Base-by-base conservation (phyloP, 2,329 filamentous ascomycete genomes). In the Pyricularia sp. region DNA sequence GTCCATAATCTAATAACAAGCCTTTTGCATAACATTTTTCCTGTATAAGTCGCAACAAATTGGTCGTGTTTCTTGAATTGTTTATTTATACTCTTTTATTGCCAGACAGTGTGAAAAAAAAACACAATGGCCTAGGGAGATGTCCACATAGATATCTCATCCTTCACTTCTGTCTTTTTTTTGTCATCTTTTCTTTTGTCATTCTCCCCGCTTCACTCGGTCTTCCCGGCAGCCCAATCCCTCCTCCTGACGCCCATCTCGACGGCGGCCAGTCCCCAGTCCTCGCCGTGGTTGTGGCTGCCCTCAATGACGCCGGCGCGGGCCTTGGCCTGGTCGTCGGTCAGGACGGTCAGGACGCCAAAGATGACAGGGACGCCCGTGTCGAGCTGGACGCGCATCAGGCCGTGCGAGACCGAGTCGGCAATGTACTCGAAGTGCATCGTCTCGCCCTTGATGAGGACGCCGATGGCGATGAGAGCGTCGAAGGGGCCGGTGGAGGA, bases 341-440 rank as follows among this genome's bases (percentile, higher is more conserved):
- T 92, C 74, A 99, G 81, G 67, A 98, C 89, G 26, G 95, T 99
- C 79, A 99, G 82, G 74, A 98, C 83, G 17, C 95, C 94, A 79
- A 98, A 97, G 70, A 98, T 87, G 70, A 99, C 91, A 36, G 95
- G 95, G 67, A 97, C 88, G 64, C 92, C 92, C 11, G 88, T 89
- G 78, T 99, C 94, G 69, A 98, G 84, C 79, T 97, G 93, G 70
- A 98, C 89, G 72, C 92, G 89, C 95, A 99, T 99, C 71, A 99
- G 85, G 7, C 93, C 95, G 71, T 97, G 92, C 69, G 89, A 93
- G 7, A 96, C 93, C 59, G 92, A 88, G 72, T 98, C 95, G 61
- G 94, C 87, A 75, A 99, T 99, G 82, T 99, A 98, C 81, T 99
- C 95, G 76, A 99, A 99, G 81, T 99, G 95, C 93, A 97, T 97